These are phyloP conservation scores for Flueggea neowawraea DNA, from an alignment of 441 rosid species.

Conservation along the genomic window DNA sequence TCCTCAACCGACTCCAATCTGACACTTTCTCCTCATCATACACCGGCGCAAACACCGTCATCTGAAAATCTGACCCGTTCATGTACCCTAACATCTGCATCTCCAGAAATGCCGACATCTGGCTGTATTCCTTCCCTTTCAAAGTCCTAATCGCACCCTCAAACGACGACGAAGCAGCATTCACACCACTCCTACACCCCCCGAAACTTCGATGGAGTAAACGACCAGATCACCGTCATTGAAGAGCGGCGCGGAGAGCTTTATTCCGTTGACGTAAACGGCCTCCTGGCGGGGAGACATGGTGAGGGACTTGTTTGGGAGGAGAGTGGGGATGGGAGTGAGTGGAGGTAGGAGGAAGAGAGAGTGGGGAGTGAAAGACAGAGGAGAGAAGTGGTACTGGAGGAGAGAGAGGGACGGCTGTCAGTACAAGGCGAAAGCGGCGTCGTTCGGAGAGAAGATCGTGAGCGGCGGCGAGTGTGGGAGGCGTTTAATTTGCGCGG, in stretches of 20 bases:
- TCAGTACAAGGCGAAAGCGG: constrained; percentile 19
- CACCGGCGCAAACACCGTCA: constrained; percentile 24
- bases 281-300: constrained; percentile 16
- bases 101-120: constrained; percentile 43
- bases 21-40: constrained; percentile 13
- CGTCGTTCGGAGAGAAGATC: constrained; percentile 33
- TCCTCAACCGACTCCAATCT: constrained; percentile 1
- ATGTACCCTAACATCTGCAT: constrained; percentile 24
- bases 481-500: background rate
- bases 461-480: constrained; percentile 25
- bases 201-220: constrained; percentile 21
- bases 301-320: constrained; percentile 24
- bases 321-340: constrained; percentile 30
- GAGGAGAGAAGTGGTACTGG: constrained; percentile 31
- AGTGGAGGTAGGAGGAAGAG: constrained; percentile 24
- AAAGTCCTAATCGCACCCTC: constrained; percentile 18
- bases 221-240: constrained; percentile 36
- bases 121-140: constrained; percentile 17
- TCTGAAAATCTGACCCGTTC: background rate
- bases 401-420: constrained; percentile 31
- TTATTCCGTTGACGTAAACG: constrained; percentile 24
- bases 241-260: constrained; percentile 18
- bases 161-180: background rate
- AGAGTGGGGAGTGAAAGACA: constrained; percentile 15
- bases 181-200: background rate